A percentile compares a stretch with the other conserved stretches of the same genome.
phyloP scores from a whole-genome alignment of 768 basidiomycete genomes.

The Gloeopeniophorella convolvens region DNA sequence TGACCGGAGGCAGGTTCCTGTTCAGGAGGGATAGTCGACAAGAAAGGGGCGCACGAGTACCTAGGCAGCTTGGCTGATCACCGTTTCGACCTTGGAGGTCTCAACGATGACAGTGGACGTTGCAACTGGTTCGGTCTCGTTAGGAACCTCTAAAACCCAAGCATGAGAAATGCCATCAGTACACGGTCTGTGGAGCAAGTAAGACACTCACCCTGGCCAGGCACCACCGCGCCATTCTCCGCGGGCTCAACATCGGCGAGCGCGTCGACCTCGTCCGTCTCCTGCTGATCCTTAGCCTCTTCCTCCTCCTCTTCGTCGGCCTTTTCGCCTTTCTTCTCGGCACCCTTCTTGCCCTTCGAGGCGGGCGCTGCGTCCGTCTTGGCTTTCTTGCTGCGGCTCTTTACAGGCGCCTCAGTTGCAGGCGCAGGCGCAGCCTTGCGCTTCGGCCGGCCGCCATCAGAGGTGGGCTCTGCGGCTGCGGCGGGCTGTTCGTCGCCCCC shows the following conservation, averaged over 20 bases:
- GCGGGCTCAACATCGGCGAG: slow-evolving; percentile 15
- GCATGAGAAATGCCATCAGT: neutral
- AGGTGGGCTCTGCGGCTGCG: neutral
- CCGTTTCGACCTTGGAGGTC: slow-evolving; percentile 1
- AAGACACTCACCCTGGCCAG: neutral
- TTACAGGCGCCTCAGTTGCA: slow-evolving; percentile 11
- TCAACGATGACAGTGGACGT: slow-evolving; percentile 10
- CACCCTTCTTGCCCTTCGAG: slow-evolving; percentile 13
- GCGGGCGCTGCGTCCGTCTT: slow-evolving; percentile 10
- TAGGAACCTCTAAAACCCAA: slow-evolving; percentile 2
- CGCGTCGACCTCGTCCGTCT: slow-evolving; percentile 18
- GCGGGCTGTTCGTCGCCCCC: slow-evolving; percentile 7
- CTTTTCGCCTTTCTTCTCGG: slow-evolving; percentile 14
- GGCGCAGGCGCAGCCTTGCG: slow-evolving; percentile 16
- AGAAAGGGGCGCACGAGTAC: slow-evolving; percentile 3
- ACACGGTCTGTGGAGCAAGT: neutral
- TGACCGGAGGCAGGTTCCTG: neutral
- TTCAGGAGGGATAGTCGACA: neutral
- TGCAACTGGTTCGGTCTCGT: slow-evolving; percentile 5
- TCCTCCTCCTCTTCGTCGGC: slow-evolving; percentile 3
- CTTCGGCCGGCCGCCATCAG: slow-evolving; percentile 8
- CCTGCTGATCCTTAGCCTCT: slow-evolving; percentile 10
- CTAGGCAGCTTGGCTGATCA: slow-evolving; percentile 8
- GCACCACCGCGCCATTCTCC: slow-evolving; percentile 2
- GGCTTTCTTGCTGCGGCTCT: slow-evolving; percentile 15